Evolutionary conservation across 2,329 filamentous ascomycete species (phyloP).

Genomic region (Paraphoma sp.): DNA sequence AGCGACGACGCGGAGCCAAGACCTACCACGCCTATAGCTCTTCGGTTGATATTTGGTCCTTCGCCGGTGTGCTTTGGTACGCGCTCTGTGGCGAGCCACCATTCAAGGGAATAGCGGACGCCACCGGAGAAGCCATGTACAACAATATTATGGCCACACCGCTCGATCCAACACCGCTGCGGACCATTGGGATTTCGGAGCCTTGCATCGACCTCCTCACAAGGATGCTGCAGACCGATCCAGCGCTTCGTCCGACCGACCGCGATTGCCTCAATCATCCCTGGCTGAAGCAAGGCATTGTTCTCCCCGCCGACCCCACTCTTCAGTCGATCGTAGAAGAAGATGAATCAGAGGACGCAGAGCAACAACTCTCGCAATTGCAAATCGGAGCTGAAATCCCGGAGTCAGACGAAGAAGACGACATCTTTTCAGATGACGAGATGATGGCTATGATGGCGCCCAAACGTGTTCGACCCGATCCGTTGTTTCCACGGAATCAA

Average conservation of each 20-base stretch:
- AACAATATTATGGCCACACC: constrained; percentile 83
- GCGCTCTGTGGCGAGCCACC: constrained; percentile 80
- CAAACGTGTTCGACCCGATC: constrained; percentile 54
- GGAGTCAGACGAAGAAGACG: constrained; percentile 36
- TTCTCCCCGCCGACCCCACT: constrained; percentile 38
- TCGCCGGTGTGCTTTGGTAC: constrained; percentile 90
- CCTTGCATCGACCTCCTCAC: constrained; percentile 75
- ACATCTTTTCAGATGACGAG: constrained; percentile 40
- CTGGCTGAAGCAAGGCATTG: constrained; percentile 70
- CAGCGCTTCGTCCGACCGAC: constrained; percentile 77
- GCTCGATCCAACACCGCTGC: constrained; percentile 71
- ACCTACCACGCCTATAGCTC: constrained; percentile 76
- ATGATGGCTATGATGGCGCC: constrained; percentile 46
- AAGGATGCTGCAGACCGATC: constrained; percentile 82
- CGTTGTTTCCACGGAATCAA: constrained; percentile 47
- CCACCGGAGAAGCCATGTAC: constrained; percentile 79
- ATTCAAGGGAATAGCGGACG: constrained; percentile 78
- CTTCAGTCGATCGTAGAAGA: constrained; percentile 57
- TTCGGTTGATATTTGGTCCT: constrained; percentile 94
- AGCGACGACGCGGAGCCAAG: constrained; percentile 63
- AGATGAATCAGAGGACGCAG: constrained; percentile 66
- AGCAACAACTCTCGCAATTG: constrained; percentile 53
- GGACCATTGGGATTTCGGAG: constrained; percentile 65
- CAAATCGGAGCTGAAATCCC: constrained; percentile 57
- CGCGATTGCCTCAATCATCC: constrained; percentile 71